A percentile compares a stretch with the other conserved stretches of the same genome.
Conservation (phyloP, 148 eudicot genomes). For the Camellia granthamiana region DNA sequence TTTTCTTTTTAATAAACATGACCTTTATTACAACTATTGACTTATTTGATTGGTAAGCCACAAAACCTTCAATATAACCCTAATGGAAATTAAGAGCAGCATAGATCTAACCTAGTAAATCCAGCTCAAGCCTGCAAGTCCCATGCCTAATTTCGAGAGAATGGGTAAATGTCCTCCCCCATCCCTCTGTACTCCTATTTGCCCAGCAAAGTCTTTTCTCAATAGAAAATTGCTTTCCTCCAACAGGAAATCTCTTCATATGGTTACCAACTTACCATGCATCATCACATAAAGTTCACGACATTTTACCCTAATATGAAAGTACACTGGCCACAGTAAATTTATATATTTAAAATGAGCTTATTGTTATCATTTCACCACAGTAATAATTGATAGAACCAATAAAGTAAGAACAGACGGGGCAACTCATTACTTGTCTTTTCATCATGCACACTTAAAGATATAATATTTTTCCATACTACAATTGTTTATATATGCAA, state of each 20-base stretch:
- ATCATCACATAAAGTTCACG: background rate
- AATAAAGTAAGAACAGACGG: no score
- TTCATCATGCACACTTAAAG: no score
- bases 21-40: background rate
- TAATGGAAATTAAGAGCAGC: background rate
- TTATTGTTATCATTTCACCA: background rate
- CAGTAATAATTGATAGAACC: background rate
- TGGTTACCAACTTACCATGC: background rate
- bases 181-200: background rate
- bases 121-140: background rate
- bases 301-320: background rate
- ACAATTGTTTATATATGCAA: no score
- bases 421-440: no score
- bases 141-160: no score
- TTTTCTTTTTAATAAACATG: no score
- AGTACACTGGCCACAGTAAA: background rate
- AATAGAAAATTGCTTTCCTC: background rate
- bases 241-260: background rate
- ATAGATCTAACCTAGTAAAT: background rate
- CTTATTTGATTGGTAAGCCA: background rate
- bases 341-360: background rate
- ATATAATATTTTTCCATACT: no score
- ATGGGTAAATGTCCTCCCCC: background rate
- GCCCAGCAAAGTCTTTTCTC: background rate
- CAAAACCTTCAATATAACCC: background rate